Percentiles rank a stretch among this genome's conserved stretches.
These are phyloP conservation scores for Lanmaoa rubissima DNA, from an alignment of 768 basidiomycete genomes.

Conservation along the genomic window DNA sequence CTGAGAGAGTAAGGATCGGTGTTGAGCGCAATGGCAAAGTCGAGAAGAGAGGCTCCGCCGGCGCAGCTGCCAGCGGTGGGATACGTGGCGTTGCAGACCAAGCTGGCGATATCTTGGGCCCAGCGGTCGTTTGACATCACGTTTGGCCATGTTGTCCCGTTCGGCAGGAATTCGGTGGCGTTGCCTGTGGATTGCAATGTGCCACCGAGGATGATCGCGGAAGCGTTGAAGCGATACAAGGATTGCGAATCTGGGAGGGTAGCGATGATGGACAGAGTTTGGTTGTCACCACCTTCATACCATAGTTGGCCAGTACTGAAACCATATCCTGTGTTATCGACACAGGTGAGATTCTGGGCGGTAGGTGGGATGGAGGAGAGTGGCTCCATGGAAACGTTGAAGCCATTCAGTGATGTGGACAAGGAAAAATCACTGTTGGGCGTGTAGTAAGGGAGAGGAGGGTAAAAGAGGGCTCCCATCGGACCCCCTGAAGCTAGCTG, in stretches of 20 bases:
- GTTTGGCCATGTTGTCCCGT: not conserved
- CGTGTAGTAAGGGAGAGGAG: not conserved
- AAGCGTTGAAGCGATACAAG: not conserved
- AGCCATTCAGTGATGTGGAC: not conserved
- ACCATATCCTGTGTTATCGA: not conserved
- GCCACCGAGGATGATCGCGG: not conserved
- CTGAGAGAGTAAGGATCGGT: no score
- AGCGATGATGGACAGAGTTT: not conserved
- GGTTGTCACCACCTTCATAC: not conserved
- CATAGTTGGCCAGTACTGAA: not conserved
- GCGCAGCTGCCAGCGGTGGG: not conserved
- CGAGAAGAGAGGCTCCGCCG: not conserved
- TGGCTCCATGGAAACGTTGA: conserved; percentile 2
- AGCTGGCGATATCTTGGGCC: not conserved
- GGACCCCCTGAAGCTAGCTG: not conserved
- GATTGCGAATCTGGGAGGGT: not conserved
- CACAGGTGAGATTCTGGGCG: not conserved
- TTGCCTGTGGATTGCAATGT: not conserved
- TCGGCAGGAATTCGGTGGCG: not conserved
- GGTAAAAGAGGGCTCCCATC: not conserved
- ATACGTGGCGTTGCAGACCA: not conserved
- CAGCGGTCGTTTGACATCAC: not conserved
- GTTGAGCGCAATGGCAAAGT: not conserved
- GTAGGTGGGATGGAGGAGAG: not conserved
- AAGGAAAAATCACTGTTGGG: not conserved